Conservation (phyloP, 805 yeast species). For the Kluyveromyces siamensis region DNA sequence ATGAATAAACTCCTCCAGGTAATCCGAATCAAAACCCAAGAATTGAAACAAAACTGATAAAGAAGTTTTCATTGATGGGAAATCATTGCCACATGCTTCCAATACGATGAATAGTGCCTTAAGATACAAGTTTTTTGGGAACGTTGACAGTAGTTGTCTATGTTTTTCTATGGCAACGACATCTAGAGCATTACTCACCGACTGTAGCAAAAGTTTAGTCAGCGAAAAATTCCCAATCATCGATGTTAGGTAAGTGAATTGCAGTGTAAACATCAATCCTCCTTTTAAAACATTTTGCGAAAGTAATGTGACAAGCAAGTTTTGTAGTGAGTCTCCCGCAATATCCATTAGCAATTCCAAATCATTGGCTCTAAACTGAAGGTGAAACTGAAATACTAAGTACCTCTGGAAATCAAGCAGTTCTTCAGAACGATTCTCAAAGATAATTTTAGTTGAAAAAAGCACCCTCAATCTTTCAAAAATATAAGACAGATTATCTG, state of each 20-base stretch:
- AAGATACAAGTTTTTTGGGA: neutral
- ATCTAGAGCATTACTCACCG: neutral
- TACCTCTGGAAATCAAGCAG: neutral
- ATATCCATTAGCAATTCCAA: neutral
- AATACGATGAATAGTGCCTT: slow-evolving; percentile 21
- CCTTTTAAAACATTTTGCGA: neutral
- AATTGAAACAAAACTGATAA: slow-evolving; percentile 9
- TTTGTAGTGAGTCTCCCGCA: neutral
- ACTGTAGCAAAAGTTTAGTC: neutral
- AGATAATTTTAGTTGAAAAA: neutral
- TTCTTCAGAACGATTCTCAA: neutral
- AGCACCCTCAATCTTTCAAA: neutral
- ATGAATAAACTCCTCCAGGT: slow-evolving; percentile 35
- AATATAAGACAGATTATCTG: neutral
- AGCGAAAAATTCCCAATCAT: neutral
- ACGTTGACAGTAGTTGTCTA: neutral
- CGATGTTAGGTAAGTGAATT: neutral
- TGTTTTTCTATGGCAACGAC: neutral
- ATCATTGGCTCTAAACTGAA: neutral
- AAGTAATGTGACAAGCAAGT: neutral
- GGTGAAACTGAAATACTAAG: neutral
- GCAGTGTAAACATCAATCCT: neutral
- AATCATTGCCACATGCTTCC: slow-evolving; percentile 46
- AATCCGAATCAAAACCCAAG: slow-evolving; percentile 30
- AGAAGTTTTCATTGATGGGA: slow-evolving; percentile 35